phyloP scores from a whole-genome alignment of 2,329 filamentous ascomycete genomes.

The Neonectria hederae region DNA sequence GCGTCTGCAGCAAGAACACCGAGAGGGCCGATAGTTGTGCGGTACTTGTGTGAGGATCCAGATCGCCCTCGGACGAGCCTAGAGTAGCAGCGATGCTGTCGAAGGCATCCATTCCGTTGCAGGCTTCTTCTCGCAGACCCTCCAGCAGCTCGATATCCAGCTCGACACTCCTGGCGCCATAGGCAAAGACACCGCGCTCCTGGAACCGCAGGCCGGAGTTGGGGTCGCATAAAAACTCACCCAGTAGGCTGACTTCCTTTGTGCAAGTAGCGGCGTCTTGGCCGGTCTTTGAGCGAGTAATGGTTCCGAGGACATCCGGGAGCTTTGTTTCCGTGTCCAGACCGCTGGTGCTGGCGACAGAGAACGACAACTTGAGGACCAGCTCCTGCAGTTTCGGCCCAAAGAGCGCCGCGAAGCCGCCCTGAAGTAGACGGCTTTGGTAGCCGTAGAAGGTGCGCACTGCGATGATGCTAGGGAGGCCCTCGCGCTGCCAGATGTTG shows the following conservation, averaged over 20 bases:
- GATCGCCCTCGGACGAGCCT: conserved; percentile 29
- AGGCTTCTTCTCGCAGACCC: conserved; percentile 62
- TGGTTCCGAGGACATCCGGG: conserved; percentile 39
- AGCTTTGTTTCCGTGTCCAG: conserved; percentile 52
- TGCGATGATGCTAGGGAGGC: conserved; percentile 59
- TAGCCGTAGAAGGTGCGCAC: conserved; percentile 63
- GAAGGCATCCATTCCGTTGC: conserved; percentile 65
- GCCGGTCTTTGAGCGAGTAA: conserved; percentile 48
- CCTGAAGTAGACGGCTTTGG: conserved; percentile 60
- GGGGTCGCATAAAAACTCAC: conserved; percentile 58
- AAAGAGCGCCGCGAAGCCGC: conserved; percentile 61
- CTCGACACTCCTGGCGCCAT: conserved; percentile 58
- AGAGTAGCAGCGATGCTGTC: conserved; percentile 51
- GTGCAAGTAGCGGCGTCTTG: conserved; percentile 56
- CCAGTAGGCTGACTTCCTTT: conserved; percentile 60
- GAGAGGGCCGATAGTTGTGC: conserved; percentile 53
- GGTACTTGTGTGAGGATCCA: conserved; percentile 50
- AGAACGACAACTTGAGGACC: conserved; percentile 62
- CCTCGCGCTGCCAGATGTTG: conserved; percentile 58
- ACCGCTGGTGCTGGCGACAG: conserved; percentile 56
- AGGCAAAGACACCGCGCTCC: conserved; percentile 61
- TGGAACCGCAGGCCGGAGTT: conserved; percentile 58
- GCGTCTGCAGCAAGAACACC: conserved; percentile 59
- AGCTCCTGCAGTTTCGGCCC: conserved; percentile 62
- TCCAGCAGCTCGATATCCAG: conserved; percentile 64